These are phyloP conservation scores for Annulohypoxylon bovei DNA, from an alignment of 495 filamentous ascomycete genomes.

Conservation along the genomic window DNA sequence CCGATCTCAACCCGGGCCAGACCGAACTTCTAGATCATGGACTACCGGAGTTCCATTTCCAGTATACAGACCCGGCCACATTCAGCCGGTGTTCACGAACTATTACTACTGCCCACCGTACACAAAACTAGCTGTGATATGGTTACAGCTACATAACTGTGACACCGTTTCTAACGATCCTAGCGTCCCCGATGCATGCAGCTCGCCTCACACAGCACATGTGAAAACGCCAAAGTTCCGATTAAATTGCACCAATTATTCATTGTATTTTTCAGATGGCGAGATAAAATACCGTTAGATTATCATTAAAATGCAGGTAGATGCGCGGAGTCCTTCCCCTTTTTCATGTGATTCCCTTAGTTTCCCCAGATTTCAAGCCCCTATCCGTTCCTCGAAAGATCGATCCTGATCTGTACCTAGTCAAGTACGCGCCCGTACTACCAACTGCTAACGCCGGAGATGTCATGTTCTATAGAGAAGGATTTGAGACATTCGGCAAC, in stretches of 20 bases:
- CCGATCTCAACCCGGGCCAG: neutral
- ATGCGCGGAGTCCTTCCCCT: neutral
- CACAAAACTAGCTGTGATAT: neutral
- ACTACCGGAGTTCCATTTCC: neutral
- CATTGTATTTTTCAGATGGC: neutral
- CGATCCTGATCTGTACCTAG: constrained; percentile 13
- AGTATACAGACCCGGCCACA: neutral
- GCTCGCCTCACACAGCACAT: constrained; percentile 8
- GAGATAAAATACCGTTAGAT: neutral
- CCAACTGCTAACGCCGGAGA: constrained; percentile 13
- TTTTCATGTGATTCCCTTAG: neutral
- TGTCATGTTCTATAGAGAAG: constrained; percentile 14
- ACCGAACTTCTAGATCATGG: neutral
- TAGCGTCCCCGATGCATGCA: neutral
- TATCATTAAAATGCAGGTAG: neutral
- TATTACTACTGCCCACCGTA: constrained; percentile 9
- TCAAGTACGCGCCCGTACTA: neutral
- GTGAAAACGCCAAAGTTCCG: neutral
- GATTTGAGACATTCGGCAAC: constrained; percentile 32
- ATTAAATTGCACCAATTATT: neutral
- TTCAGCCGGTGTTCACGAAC: neutral
- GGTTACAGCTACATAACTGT: constrained; percentile 12
- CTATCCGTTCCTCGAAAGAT: constrained; percentile 6
- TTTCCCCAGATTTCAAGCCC: neutral
- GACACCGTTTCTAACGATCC: neutral